phyloP scores from a whole-genome alignment of 2,329 filamentous ascomycete species.

The Colletotrichum sp. region DNA sequence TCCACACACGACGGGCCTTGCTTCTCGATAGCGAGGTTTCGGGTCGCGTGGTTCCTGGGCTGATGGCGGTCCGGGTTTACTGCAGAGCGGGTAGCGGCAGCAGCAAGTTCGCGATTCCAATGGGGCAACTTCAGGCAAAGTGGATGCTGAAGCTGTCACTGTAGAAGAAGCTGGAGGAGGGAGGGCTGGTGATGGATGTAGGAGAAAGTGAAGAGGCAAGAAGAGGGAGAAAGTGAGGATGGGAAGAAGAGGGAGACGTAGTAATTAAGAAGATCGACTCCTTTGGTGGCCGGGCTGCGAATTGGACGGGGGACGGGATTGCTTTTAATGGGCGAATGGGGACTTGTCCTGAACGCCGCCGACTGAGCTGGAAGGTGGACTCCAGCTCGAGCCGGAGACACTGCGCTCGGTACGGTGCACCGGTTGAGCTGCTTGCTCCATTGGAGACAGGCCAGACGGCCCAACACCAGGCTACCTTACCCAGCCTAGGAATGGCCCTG shows the following conservation, averaged over 20 bases:
- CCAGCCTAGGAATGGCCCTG: neutral
- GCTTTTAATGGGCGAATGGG: conserved; percentile 22
- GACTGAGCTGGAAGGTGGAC: conserved; percentile 7
- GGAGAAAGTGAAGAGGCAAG: neutral
- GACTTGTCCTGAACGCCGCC: neutral
- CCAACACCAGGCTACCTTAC: neutral
- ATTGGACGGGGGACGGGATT: conserved; percentile 18
- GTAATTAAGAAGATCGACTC: conserved; percentile 17
- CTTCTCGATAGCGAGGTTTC: neutral
- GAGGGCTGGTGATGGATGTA: neutral
- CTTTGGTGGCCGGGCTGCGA: conserved; percentile 11
- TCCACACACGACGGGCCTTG: neutral
- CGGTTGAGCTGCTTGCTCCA: neutral
- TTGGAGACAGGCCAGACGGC: neutral
- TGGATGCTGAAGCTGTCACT: neutral
- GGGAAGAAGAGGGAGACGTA: neutral
- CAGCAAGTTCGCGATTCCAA: conserved; percentile 1
- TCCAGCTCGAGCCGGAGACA: conserved; percentile 14
- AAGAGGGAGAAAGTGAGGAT: neutral
- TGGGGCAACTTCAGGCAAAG: neutral
- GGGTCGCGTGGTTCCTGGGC: conserved; percentile 13
- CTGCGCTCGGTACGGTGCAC: conserved; percentile 7
- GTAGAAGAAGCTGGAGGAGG: neutral
- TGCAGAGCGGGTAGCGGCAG: conserved; percentile 17
- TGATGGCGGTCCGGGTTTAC: neutral